Percentiles rank a stretch among this genome's conserved stretches.
Conservation (phyloP, 345 rosid genomes). For the Salix viminalis region DNA sequence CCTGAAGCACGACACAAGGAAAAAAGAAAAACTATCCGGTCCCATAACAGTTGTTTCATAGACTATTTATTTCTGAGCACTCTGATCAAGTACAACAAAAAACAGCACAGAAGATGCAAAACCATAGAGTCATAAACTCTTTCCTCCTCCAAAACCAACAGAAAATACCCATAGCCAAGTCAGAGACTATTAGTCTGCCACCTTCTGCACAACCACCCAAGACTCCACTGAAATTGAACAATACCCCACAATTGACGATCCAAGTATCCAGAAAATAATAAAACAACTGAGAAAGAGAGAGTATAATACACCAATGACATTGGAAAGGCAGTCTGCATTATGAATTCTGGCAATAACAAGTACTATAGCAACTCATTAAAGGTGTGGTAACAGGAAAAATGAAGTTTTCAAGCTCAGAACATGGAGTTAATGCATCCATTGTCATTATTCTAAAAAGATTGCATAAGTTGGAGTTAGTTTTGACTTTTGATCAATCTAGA, state of each 20-base stretch:
- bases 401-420: not conserved
- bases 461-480: not conserved
- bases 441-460: not conserved
- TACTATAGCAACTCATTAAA: not conserved
- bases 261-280: not conserved
- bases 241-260: not conserved
- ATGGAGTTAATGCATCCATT: not conserved
- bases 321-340: not conserved
- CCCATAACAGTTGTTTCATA: not conserved
- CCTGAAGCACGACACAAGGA: not conserved
- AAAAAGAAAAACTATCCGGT: not conserved
- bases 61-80: not conserved
- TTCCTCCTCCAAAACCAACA: not conserved
- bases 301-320: not conserved
- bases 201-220: not conserved
- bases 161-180: not conserved
- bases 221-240: not conserved
- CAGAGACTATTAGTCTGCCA: not conserved
- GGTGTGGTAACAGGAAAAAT: no score
- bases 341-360: not conserved
- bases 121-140: not conserved
- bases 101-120: not conserved
- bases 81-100: not conserved
- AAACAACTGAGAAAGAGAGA: not conserved
- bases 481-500: slow-evolving; percentile 1